Conservation (phyloP, 2,329 filamentous ascomycete species). For the Colletotrichum incanum region DNA sequence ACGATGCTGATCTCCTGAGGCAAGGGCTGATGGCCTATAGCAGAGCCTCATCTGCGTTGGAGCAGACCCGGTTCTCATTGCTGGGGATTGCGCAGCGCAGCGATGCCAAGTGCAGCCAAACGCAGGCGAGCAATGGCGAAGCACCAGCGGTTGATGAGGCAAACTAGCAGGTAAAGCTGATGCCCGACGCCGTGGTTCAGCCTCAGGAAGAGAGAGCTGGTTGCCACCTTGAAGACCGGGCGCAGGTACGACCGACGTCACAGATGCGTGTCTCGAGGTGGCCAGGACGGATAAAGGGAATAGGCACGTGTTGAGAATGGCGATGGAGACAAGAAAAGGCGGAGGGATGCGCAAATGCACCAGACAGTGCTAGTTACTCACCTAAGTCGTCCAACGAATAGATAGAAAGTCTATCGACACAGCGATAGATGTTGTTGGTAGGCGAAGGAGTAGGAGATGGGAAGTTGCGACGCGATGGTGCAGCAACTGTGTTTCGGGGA, state of each 20-base stretch:
- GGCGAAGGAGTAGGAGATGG: not conserved
- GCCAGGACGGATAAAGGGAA: not conserved
- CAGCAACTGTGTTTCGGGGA: slow-evolving; percentile 22
- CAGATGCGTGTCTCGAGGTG: slow-evolving; percentile 3
- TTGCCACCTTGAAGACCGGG: not conserved
- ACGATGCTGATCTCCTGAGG: slow-evolving; percentile 16
- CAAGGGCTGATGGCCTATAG: not conserved
- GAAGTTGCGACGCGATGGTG: slow-evolving; percentile 19
- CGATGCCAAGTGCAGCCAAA: not conserved
- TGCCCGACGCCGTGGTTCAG: not conserved
- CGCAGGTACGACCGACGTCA: slow-evolving; percentile 33
- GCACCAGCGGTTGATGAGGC: no score
- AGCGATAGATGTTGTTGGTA: slow-evolving; percentile 16
- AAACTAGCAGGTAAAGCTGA: not conserved
- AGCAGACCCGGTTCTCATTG: not conserved
- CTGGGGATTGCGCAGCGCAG: not conserved
- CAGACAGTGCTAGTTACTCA: slow-evolving; percentile 14
- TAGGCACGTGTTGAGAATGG: slow-evolving; percentile 14
- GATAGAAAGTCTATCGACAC: slow-evolving; percentile 22
- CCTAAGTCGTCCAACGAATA: slow-evolving; percentile 31
- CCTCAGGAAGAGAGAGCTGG: not conserved
- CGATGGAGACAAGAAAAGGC: not conserved
- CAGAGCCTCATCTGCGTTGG: slow-evolving; percentile 6
- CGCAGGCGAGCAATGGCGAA: not conserved
- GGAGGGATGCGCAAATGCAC: not conserved